Conservation (phyloP, 2,329 filamentous ascomycete genomes). For the Rhinocladiella similis region DNA sequence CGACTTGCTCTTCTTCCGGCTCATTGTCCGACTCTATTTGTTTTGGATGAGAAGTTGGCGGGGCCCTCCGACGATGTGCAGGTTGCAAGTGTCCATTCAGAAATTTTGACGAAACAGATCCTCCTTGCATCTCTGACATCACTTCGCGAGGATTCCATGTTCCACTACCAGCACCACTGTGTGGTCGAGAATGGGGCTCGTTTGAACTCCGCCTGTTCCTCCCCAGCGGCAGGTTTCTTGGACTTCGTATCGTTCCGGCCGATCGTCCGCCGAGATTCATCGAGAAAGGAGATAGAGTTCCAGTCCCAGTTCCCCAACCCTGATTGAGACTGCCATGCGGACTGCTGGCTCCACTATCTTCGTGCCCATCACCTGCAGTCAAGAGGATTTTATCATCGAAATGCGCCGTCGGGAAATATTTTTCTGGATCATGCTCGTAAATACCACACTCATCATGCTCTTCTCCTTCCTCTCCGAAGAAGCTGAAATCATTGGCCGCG, state of each 20-base stretch:
- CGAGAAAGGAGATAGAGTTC: slow-evolving; percentile 15
- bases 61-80: slow-evolving; percentile 3
- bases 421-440: slow-evolving; percentile 45
- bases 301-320: neutral
- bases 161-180: slow-evolving; percentile 4
- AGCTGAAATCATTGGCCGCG: slow-evolving; percentile 60
- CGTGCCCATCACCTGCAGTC: slow-evolving; percentile 34
- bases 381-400: slow-evolving; percentile 48
- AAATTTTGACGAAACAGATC: slow-evolving; percentile 15
- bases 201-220: slow-evolving; percentile 27
- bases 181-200: slow-evolving; percentile 11
- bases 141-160: slow-evolving; percentile 1
- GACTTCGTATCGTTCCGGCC: slow-evolving; percentile 16
- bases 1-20: slow-evolving; percentile 31
- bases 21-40: slow-evolving; percentile 4
- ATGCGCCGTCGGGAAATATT: slow-evolving; percentile 44
- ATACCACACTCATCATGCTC: slow-evolving; percentile 49
- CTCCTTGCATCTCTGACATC: slow-evolving; percentile 11
- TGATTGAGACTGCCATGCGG: slow-evolving; percentile 17
- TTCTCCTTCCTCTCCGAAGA: slow-evolving; percentile 55
- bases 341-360: slow-evolving; percentile 17
- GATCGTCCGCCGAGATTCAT: slow-evolving; percentile 17
- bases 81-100: slow-evolving; percentile 8
- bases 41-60: slow-evolving; percentile 17
- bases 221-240: slow-evolving; percentile 27